Base-by-base conservation (phyloP, 169 alveolate genomes). In the Plasmodium sp. region DNA sequence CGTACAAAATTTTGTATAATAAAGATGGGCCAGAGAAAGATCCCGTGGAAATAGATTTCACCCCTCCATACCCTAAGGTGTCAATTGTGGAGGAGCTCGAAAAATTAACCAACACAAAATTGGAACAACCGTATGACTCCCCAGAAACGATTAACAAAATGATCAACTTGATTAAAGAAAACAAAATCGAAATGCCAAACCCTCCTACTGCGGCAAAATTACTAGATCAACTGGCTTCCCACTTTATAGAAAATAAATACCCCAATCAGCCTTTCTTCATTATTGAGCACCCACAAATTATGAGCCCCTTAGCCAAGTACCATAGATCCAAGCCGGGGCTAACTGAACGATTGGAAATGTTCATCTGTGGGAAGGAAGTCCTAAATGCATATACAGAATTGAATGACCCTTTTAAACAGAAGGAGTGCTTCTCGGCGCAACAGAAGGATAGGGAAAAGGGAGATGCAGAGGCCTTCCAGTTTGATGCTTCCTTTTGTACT, bases 221-320 rank as follows among this genome's bases (percentile, higher is more conserved):
- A 81, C 43, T 96, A 95, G 72, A 94, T 88, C 74, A 95, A 92
- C 84, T 97, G 48, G 96, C 98, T 80, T 98, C 99, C 12, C 98
- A 97, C 84, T 98, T 98, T 97, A 95, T 98, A 62, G 99, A 99
- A 98, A 98, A 97, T 91, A 96, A 97, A 92, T 98, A 99, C 96
- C 93, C 95, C 75, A 93, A 97, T 93, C 56, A 90, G 81, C 99
- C 99, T 1, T 97, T 99, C 7, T 98, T 98, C 97, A 97, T 99
- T 84, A 98, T 98, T 62, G 99, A 99, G 93, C 99, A 99, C 88
- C 99, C 99, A 41, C 99, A 99, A 98, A 97, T 99, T 88, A 99
- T 99, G 99, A 97, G 99, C 83, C 99, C 99, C 9, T 98, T 99
- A 80, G 99, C 99, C 58, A 99, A 99, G 97, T 99, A 99, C 98